Conservation (phyloP, 768 basidiomycete species). For the Kwoniella heveanensis region DNA sequence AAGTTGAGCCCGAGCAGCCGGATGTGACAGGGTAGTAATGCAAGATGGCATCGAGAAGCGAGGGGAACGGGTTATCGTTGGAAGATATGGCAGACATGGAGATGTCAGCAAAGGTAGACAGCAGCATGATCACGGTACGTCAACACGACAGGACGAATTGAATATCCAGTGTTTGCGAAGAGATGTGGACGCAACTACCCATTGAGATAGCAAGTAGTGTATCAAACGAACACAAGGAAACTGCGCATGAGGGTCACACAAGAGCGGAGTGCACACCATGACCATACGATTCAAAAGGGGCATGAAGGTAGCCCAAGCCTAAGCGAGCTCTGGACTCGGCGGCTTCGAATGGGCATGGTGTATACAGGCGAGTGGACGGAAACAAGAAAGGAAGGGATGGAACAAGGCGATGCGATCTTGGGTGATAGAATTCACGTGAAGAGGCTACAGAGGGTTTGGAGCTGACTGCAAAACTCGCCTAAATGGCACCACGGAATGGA, state of each 20-base stretch:
- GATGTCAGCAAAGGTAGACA: not conserved
- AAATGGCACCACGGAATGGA: not conserved
- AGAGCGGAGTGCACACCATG: too few relatives aligned
- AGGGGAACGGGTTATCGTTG: conserved; percentile 15
- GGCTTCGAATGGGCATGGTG: not conserved
- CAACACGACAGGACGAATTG: too few relatives aligned
- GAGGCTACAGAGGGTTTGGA: not conserved
- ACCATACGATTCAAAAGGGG: too few relatives aligned
- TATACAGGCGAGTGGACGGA: not conserved
- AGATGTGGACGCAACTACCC: too few relatives aligned
- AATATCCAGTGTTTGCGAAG: too few relatives aligned
- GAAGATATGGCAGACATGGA: conserved; percentile 1
- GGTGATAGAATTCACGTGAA: not conserved
- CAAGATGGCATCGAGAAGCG: conserved; percentile 30
- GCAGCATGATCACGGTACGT: not conserved
- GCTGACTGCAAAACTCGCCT: not conserved
- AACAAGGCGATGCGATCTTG: not conserved
- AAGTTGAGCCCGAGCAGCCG: not conserved
- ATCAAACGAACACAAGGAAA: too few relatives aligned
- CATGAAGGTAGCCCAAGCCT: not conserved
- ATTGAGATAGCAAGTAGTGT: too few relatives aligned
- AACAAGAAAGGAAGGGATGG: not conserved
- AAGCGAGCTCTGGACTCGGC: not conserved
- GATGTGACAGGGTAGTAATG: conserved; percentile 29
- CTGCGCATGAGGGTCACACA: too few relatives aligned